Evolutionary conservation across 129 eudicot genomes (phyloP).

Genomic region (Calendula officinalis): DNA sequence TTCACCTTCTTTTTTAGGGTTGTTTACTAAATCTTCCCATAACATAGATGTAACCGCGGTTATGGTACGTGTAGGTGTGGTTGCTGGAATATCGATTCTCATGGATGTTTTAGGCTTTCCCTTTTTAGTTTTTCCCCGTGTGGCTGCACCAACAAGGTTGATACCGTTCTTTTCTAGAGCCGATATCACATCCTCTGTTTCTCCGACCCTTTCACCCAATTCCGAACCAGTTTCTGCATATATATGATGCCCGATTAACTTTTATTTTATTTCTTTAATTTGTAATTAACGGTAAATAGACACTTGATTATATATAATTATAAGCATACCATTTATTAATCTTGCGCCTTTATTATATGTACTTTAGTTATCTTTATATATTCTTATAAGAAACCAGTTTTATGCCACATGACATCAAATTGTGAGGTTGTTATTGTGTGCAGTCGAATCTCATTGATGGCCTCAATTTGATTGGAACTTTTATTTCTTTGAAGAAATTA

Average conservation of each 20-base stretch:
- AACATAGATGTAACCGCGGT: slow-evolving; percentile 72
- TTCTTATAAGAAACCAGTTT: no score
- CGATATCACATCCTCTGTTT: slow-evolving; percentile 64
- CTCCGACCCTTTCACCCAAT: slow-evolving; percentile 41
- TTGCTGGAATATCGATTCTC: slow-evolving; percentile 89
- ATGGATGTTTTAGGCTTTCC: slow-evolving; percentile 63
- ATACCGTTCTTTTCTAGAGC: slow-evolving; percentile 82
- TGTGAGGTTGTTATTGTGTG: no score
- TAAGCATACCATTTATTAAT: neutral
- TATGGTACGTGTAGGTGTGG: slow-evolving; percentile 74
- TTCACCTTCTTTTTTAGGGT: slow-evolving; percentile 65
- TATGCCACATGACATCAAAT: no score
- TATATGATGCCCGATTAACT: neutral
- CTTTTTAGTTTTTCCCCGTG: slow-evolving; percentile 59
- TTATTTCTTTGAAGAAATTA: no score
- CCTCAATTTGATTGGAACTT: no score
- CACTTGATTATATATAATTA: neutral
- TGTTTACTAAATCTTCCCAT: slow-evolving; percentile 87
- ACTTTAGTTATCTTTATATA: no score
- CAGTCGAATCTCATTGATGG: no score
- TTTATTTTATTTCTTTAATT: neutral
- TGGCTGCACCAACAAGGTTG: slow-evolving; percentile 56
- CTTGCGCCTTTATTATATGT: no score
- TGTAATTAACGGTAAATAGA: neutral
- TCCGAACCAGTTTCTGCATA: slow-evolving; percentile 58